Evolutionary conservation across 108 stramenopile genomes (phyloP), one percentile per base, ranked within the genome.

Genomic region (Skeletonema costatum): DNA sequence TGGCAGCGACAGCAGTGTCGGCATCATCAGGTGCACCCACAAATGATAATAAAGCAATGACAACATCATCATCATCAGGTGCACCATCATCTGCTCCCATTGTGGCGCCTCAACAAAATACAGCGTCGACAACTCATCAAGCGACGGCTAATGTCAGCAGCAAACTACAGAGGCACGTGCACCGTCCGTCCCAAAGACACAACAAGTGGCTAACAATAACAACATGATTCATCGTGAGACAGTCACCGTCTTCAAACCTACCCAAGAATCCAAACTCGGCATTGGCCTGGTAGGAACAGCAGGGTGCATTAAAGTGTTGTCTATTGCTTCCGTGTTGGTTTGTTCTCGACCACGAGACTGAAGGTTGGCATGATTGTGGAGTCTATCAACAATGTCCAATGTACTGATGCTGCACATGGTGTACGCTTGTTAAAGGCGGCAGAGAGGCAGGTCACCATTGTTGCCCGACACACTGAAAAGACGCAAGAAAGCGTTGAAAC

Each of bases 331-430:
- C n/a, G 77, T n/a, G 42, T 9, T 62, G 69, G 69, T n/a, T 63
- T 78, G 33, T 42, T 75, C 14, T 8, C 41, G 25, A n/a, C 77
- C 0, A 51, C 73, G 11, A 68, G 77, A 12, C 64, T 84, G 60
- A 50, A 64, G 42, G 74, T 44, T 36, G 83, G 83, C 29, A 78
- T 80, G 53, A 75, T 66, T 33, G 33, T 84, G 11, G 73, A 73
- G 17, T 50, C 48, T 41, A 53, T 84, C 60, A 80, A 84, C 48
- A 75, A 71, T 36, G 16, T 74, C 60, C 56, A 42, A 2, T 78
- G 78, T 21, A 64, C 56, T 12, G 60, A 64, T 13, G 51, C 64
- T 33, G 62, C 66, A 19, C 11, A 38, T 14, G 19, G 53, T 56
- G 25, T 56, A 4, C 16, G 9, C 2, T 6, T 56, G 53, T 56